Evolutionary conservation across 345 rosid species (phyloP).

Genomic region (Eucalyptus brandiana): DNA sequence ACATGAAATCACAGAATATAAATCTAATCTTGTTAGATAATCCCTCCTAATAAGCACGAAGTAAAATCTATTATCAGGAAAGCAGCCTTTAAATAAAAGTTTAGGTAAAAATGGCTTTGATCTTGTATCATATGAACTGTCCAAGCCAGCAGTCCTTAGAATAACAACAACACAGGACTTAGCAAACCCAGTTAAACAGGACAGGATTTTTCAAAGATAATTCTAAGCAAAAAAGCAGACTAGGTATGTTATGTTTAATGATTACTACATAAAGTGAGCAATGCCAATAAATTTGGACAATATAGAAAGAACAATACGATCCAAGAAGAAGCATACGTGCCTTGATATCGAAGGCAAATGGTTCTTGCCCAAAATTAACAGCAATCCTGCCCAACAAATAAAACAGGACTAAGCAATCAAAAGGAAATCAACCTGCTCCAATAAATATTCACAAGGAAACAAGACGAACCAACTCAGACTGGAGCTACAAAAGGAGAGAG

Average conservation of each 20-base stretch:
- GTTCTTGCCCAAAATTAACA: slow-evolving; percentile 82
- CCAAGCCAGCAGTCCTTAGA: neutral
- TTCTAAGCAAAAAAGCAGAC: neutral
- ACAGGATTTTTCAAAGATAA: neutral
- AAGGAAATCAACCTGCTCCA: neutral
- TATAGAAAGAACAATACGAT: neutral
- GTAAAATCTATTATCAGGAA: neutral
- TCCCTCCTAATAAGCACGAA: neutral
- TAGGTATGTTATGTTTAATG: neutral
- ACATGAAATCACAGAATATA: neutral
- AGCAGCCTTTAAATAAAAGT: neutral
- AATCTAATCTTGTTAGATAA: neutral
- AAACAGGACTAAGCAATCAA: neutral
- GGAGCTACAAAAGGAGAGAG: neutral
- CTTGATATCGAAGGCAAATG: slow-evolving; percentile 77
- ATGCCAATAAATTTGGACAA: neutral
- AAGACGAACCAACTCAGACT: neutral
- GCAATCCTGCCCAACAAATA: slow-evolving; percentile 45
- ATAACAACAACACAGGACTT: neutral
- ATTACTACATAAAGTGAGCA: neutral
- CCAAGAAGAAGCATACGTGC: slow-evolving; percentile 15
- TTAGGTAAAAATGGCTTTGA: neutral
- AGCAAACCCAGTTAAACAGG: neutral
- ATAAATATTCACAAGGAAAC: neutral
- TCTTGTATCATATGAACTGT: neutral